A percentile compares a stretch with the other conserved stretches of the same genome.
phyloP scores from a whole-genome alignment of 2,329 filamentous ascomycete genomes.

The Penicillium sp. region DNA sequence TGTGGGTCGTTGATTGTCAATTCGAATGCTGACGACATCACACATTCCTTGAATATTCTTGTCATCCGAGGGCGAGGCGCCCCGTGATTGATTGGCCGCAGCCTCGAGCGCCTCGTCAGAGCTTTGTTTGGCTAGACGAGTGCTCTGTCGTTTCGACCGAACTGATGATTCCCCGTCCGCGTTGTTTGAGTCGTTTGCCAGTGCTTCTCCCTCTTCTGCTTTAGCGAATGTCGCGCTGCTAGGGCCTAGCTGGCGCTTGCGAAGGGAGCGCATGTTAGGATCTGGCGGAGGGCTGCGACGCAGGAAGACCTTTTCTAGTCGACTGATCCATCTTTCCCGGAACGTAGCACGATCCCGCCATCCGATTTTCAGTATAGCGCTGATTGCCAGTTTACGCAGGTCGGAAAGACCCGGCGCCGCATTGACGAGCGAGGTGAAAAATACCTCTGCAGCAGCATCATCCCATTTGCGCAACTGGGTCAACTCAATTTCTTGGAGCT shows the following conservation, averaged over 20 bases:
- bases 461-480: conserved; percentile 76
- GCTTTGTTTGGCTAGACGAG: conserved; percentile 36
- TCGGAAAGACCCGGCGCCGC: conserved; percentile 65
- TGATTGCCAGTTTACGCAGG: conserved; percentile 71
- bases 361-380: conserved; percentile 72
- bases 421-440: conserved; percentile 77
- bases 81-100: background rate
- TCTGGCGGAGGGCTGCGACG: conserved; percentile 35
- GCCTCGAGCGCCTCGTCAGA: conserved; percentile 28
- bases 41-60: conserved; percentile 57
- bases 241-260: conserved; percentile 10
- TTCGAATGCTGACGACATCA: conserved; percentile 58
- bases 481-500: conserved; percentile 71
- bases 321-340: conserved; percentile 74
- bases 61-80: conserved; percentile 8
- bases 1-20: conserved; percentile 63
- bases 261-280: conserved; percentile 29
- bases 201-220: background rate
- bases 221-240: background rate
- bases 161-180: conserved; percentile 17
- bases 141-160: conserved; percentile 42
- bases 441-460: conserved; percentile 68
- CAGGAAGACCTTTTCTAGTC: conserved; percentile 57
- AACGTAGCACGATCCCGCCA: conserved; percentile 84
- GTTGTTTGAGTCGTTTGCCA: conserved; percentile 7